phyloP scores from a whole-genome alignment of 148 eudicot species.

The Pouteria glomerata region DNA sequence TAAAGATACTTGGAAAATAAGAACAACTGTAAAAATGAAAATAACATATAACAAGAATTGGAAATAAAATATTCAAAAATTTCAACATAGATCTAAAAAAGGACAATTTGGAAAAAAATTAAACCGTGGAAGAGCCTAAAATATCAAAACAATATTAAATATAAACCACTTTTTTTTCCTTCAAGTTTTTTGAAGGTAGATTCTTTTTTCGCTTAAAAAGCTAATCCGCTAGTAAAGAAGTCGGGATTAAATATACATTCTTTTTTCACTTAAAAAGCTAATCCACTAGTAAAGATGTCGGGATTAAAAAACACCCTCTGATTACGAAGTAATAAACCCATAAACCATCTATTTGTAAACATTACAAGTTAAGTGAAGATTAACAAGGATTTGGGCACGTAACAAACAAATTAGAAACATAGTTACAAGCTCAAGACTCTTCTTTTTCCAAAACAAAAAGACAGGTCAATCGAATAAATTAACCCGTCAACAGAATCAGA shows the following conservation, averaged over 20 bases:
- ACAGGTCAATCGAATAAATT: background rate
- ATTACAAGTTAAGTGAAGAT: background rate
- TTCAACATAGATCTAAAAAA: background rate
- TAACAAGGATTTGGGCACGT: background rate
- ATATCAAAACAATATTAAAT: background rate
- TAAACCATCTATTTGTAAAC: no score
- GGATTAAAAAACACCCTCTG: background rate
- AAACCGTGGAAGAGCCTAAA: background rate
- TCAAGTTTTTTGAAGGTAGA: background rate
- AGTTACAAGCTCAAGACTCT: background rate
- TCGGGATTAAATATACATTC: no score
- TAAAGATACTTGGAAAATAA: background rate
- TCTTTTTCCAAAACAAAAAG: background rate
- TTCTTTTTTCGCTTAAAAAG: no score
- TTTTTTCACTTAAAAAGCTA: no score
- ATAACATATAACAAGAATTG: background rate
- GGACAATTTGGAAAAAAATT: background rate
- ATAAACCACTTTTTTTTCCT: background rate
- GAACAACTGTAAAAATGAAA: background rate
- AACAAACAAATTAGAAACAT: background rate
- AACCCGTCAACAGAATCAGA: background rate
- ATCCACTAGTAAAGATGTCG: background rate
- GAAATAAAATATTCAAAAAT: background rate
- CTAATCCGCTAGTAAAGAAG: no score
- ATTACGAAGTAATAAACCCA: background rate